A percentile compares a stretch with the other conserved stretches of the same genome.
These are phyloP conservation scores for Aphanoascus verrucosus DNA, from an alignment of 2,329 filamentous ascomycete genomes.

Conservation along the genomic window DNA sequence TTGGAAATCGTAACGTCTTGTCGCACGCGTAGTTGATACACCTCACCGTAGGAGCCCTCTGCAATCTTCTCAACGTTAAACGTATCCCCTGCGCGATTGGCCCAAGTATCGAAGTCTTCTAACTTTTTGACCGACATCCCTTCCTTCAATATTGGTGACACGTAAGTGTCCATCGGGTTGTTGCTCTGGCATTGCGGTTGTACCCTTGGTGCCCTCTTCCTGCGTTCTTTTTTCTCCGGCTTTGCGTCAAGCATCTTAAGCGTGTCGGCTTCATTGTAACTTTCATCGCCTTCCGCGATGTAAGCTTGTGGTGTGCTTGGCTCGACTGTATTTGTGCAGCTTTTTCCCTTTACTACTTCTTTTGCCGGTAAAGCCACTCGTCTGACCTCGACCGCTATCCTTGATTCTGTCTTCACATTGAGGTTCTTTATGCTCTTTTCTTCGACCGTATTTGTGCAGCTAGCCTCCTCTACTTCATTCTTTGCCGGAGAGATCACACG, in stretches of 20 bases:
- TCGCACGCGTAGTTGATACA: constrained; percentile 46
- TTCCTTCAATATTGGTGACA: constrained; percentile 29
- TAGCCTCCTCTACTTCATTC: too few relatives aligned
- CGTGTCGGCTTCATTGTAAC: neutral
- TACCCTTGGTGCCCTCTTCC: neutral
- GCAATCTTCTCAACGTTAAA: constrained; percentile 49
- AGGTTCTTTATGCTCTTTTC: too few relatives aligned
- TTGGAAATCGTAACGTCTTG: constrained; percentile 29
- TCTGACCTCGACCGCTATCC: too few relatives aligned
- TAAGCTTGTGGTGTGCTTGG: neutral
- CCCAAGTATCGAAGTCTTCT: constrained; percentile 33
- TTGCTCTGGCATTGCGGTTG: neutral
- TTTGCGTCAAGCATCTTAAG: neutral
- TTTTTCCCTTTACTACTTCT: too few relatives aligned
- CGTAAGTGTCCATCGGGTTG: constrained; percentile 21
- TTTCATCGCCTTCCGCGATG: neutral
- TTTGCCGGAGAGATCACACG: too few relatives aligned
- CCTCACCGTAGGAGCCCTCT: constrained; percentile 56
- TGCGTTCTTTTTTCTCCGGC: neutral
- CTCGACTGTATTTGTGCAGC: neutral
- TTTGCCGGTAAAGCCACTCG: too few relatives aligned
- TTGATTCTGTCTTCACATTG: too few relatives aligned
- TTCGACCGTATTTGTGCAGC: too few relatives aligned
- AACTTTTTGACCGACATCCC: constrained; percentile 29
- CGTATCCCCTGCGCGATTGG: constrained; percentile 28